phyloP scores from a whole-genome alignment of 2,329 filamentous ascomycete genomes.

The Xylaria sp. region DNA sequence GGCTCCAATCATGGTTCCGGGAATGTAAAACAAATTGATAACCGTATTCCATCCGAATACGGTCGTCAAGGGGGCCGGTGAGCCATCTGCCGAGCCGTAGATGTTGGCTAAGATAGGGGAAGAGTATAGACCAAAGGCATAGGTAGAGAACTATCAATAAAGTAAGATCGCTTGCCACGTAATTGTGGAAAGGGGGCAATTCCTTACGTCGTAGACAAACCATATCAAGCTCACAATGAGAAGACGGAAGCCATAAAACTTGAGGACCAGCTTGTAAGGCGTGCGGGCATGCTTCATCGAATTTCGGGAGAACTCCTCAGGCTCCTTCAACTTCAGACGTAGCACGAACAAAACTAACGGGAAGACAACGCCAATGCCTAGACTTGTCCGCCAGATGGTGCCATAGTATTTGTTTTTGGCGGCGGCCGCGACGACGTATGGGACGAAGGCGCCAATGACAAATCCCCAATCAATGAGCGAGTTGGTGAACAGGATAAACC shows the following conservation, averaged over 20 bases:
- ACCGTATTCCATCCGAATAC: conserved; percentile 89
- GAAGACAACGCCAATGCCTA: conserved; percentile 83
- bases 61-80: conserved; percentile 73
- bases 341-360: conserved; percentile 77
- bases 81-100: conserved; percentile 60
- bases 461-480: conserved; percentile 88
- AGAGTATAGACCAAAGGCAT: conserved; percentile 88
- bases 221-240: conserved; percentile 78
- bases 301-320: conserved; percentile 78
- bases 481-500: conserved; percentile 93
- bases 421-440: conserved; percentile 68
- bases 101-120: conserved; percentile 77
- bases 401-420: conserved; percentile 71
- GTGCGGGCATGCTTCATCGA: conserved; percentile 70
- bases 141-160: conserved; percentile 72
- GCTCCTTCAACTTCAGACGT: conserved; percentile 79
- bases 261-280: conserved; percentile 65
- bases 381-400: conserved; percentile 82
- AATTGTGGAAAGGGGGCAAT: neutral
- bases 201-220: conserved; percentile 80
- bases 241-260: conserved; percentile 81
- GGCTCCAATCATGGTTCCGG: conserved; percentile 81
- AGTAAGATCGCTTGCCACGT: conserved; percentile 1
- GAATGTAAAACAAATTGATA: conserved; percentile 89
- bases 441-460: conserved; percentile 81